Base-by-base conservation (phyloP, 2,329 filamentous ascomycete genomes). In the Beauveria sp. region DNA sequence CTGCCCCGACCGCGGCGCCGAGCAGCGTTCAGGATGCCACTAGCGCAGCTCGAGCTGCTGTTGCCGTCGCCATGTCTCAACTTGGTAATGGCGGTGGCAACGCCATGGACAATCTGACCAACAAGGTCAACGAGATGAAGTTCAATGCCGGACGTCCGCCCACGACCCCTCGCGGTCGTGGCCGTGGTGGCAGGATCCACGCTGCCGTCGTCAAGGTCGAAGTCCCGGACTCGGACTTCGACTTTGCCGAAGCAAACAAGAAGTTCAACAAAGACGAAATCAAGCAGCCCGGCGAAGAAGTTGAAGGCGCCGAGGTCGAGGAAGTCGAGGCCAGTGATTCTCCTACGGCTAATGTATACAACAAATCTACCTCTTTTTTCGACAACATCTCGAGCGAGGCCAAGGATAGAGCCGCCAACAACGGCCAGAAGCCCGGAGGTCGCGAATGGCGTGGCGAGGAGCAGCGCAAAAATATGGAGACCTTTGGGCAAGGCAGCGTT, bases 321-420 rank as follows among this genome's bases (percentile, higher is more conserved):
- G 72, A 73, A 12, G 68, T 69, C 2, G 75, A 79, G 43, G 72
- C 75, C 16, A 74, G 80, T 1, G 75, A 79, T 14, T 70, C 75
- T 20, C 78, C 79, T 7, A 26, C 14, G 12, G 76, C 79, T 16
- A 66, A 74, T 14, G 80, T 85, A 0, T 99, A 99, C 77, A 93
- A 97, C 79, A 96, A 92, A 76, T 82, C 87, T 5, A 86, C 79
- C 3, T 96, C 91, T 1, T 99, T 99, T 81, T 99, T 99, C 71
- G 95, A 99, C 76, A 97, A 99, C 74, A 97, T 99, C 66, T 96
- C 91, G 1, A 96, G 91, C 66, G 95, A 99, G 72, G 84, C 90
- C 64, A 96, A 90, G 74, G 95, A 99, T 66, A 86, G 95, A 49
- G 86, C 90, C 57, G 90, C 93, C 64, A 87, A 86, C 45, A 80